Conservation (phyloP, 768 basidiomycete species). For the Boletus rubroflammeus region DNA sequence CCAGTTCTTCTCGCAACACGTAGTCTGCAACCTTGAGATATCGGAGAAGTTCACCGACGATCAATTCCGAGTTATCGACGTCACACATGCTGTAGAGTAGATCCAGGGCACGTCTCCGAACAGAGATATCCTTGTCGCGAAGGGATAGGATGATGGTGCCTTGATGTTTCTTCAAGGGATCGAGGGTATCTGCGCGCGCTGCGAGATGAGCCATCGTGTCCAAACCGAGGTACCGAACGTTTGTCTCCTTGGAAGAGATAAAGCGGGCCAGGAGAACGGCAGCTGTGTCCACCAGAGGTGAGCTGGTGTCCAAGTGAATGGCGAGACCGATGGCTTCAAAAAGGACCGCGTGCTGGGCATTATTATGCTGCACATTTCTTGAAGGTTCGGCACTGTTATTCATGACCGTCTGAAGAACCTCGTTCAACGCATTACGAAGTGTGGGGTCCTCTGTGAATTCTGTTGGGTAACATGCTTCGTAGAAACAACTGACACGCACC, state of each 20-base stretch:
- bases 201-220: constrained; percentile 99
- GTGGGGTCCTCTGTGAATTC: constrained; percentile 72
- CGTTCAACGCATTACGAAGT: constrained; percentile 68
- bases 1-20: constrained; percentile 96
- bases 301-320: constrained; percentile 92
- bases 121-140: constrained; percentile 96
- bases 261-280: constrained; percentile 91
- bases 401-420: constrained; percentile 87
- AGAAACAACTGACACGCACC: constrained; percentile 45
- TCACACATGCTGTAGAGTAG: constrained; percentile 99
- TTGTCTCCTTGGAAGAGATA: constrained; percentile 97
- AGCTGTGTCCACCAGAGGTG: constrained; percentile 82
- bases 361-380: constrained; percentile 96
- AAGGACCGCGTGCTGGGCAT: constrained; percentile 96
- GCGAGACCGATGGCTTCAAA: constrained; percentile 97
- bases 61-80: constrained; percentile 90
- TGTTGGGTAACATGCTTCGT: constrained; percentile 4
- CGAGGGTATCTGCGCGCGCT: constrained; percentile 85
- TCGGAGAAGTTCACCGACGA: constrained; percentile 91
- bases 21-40: constrained; percentile 98
- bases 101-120: constrained; percentile 90
- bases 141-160: constrained; percentile 91
- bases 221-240: constrained; percentile 94
- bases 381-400: constrained; percentile 87
- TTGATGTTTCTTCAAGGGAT: constrained; percentile 93